Conservation (phyloP, 2,329 filamentous ascomycete genomes). For the Chrysoporthe puriensis region DNA sequence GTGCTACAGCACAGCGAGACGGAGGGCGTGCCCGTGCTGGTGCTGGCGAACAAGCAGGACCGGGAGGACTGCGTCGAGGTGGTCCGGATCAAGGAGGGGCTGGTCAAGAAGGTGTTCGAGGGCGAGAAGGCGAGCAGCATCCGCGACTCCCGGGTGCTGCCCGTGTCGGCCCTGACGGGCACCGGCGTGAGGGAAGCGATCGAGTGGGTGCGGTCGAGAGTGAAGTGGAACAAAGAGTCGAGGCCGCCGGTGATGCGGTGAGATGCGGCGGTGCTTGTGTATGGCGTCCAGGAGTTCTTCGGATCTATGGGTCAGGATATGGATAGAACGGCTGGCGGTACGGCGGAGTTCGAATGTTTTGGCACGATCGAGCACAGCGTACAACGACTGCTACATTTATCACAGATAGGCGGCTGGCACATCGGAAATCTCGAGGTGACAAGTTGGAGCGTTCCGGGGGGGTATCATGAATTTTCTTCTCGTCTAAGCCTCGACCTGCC, state of each 20-base stretch:
- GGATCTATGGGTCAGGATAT: background rate
- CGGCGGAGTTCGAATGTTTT: conserved; percentile 14
- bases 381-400: background rate
- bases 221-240: conserved; percentile 95
- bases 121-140: conserved; percentile 86
- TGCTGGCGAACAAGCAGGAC: conserved; percentile 97
- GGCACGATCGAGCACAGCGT: background rate
- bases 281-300: conserved; percentile 15
- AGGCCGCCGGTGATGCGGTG: conserved; percentile 91
- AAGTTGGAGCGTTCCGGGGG: conserved; percentile 31
- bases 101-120: conserved; percentile 95
- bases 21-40: conserved; percentile 86
- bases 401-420: background rate
- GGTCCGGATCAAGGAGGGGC: conserved; percentile 92
- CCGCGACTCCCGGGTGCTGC: conserved; percentile 86
- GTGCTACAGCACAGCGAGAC: conserved; percentile 87
- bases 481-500: conserved; percentile 46
- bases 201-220: conserved; percentile 91
- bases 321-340: background rate
- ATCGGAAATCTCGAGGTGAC: background rate
- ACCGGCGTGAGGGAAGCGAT: conserved; percentile 91
- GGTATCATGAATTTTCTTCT: conserved; percentile 41
- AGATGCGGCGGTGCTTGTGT: conserved; percentile 32
- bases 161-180: conserved; percentile 86
- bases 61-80: conserved; percentile 97